These are phyloP conservation scores for Acacia concinna DNA, from an alignment of 331 rosid species.

Conservation along the genomic window DNA sequence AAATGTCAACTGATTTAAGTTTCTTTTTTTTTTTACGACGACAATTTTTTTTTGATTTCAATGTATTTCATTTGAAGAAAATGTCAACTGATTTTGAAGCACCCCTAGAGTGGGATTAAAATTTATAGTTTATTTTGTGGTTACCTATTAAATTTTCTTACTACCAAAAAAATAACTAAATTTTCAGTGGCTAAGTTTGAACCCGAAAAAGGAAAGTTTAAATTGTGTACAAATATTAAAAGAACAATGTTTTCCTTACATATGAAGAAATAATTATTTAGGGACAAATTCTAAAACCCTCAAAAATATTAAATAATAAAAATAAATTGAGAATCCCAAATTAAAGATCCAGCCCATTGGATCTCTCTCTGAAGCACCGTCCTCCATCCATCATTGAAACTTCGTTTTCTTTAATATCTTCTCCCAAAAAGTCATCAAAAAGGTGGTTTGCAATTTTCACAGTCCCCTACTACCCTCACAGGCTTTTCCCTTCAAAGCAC, in stretches of 20 bases:
- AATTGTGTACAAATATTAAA: too few species aligned
- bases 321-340: constrained; percentile 8
- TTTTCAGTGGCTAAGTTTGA: too few species aligned
- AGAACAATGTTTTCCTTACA: neutral
- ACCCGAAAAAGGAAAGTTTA: too few species aligned
- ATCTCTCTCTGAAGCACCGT: constrained; percentile 8
- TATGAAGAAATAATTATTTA: neutral
- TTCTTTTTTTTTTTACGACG: too few species aligned
- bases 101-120: neutral
- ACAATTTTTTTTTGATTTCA: too few species aligned
- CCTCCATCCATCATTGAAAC: constrained; percentile 31
- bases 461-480: constrained; percentile 47
- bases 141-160: too few species aligned
- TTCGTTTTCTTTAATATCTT: constrained; percentile 30
- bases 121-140: too few species aligned
- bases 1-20: neutral
- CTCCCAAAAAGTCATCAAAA: constrained; percentile 30
- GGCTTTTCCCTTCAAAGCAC: constrained; percentile 27
- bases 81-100: neutral
- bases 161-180: too few species aligned
- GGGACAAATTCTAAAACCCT: too few species aligned
- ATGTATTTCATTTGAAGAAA: too few species aligned
- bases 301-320: too few species aligned
- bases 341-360: neutral
- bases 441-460: constrained; percentile 3